phyloP scores from a whole-genome alignment of 352 stramenopile genomes.

The Pythium aphanidermatum region DNA sequence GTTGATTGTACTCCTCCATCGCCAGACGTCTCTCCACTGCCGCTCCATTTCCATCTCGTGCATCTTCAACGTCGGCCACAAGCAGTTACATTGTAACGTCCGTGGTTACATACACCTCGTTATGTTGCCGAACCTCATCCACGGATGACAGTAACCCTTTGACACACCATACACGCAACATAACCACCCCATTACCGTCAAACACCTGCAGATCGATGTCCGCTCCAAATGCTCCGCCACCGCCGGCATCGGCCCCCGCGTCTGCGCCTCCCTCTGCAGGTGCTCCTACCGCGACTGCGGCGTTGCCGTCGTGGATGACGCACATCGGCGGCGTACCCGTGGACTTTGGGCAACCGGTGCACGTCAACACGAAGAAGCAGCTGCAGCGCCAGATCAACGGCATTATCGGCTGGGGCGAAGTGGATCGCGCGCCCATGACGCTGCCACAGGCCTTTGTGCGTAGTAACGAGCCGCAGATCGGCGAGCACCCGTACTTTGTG shows the following conservation, averaged over 20 bases:
- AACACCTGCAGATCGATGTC: too few species aligned
- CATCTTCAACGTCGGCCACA: too few species aligned
- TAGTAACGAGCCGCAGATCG: conserved; percentile 65
- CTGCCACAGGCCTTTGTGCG: conserved; percentile 65
- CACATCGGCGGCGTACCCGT: conserved; percentile 31
- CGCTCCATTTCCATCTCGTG: neutral
- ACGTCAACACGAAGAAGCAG: conserved; percentile 70
- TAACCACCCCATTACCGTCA: too few species aligned
- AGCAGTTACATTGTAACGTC: too few species aligned
- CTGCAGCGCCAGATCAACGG: conserved; percentile 77
- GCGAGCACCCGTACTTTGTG: conserved; percentile 83
- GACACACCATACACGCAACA: conserved; percentile 1
- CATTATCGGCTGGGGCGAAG: conserved; percentile 74
- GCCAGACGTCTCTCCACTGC: neutral
- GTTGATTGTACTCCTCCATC: conserved; percentile 9
- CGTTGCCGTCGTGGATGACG: conserved; percentile 6
- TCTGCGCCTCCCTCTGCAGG: conserved; percentile 27
- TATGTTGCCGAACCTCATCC: too few species aligned
- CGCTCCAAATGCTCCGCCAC: too few species aligned
- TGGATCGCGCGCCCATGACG: conserved; percentile 69
- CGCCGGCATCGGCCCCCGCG: conserved; percentile 1
- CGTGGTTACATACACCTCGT: neutral
- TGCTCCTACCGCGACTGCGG: neutral
- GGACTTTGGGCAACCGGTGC: conserved; percentile 58
- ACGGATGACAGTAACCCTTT: neutral